phyloP scores from a whole-genome alignment of 2,329 filamentous ascomycete species.

The Calonectria pseudoreteaudii region DNA sequence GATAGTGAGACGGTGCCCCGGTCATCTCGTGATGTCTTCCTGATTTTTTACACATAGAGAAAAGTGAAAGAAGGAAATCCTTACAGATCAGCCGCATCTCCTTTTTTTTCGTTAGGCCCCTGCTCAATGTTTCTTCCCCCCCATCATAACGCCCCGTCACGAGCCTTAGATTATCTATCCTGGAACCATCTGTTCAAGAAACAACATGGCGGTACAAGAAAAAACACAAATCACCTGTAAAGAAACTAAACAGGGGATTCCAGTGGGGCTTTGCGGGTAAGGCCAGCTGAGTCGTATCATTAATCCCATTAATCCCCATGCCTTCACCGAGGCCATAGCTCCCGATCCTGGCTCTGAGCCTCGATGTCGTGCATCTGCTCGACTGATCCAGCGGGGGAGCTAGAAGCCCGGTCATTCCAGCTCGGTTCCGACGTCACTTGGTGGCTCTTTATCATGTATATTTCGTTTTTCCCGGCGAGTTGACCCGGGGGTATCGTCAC shows the following conservation, averaged over 20 bases:
- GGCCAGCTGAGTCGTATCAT: constrained; percentile 17
- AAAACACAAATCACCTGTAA: not conserved
- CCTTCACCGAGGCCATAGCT: constrained; percentile 25
- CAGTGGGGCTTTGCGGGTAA: not conserved
- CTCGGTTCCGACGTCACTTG: constrained; percentile 34
- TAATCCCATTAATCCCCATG: constrained; percentile 17
- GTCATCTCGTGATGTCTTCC: not conserved
- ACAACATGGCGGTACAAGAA: not conserved
- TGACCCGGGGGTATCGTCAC: constrained; percentile 31
- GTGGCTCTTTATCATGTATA: constrained; percentile 51
- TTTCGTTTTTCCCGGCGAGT: constrained; percentile 47
- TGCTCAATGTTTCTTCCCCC: not conserved
- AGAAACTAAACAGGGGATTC: not conserved
- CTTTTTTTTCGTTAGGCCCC: constrained; percentile 8
- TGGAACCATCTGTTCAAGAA: not conserved
- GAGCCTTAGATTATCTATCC: not conserved
- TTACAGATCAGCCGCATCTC: not conserved
- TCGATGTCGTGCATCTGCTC: constrained; percentile 48
- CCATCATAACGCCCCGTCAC: constrained; percentile 10
- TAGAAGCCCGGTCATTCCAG: constrained; percentile 36
- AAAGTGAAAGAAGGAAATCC: not conserved
- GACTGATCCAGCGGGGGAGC: constrained; percentile 36
- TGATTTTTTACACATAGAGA: constrained; percentile 5
- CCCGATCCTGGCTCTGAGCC: constrained; percentile 45
- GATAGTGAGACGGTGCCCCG: not conserved